Percentiles rank a stretch among this genome's conserved stretches.
phyloP scores from a whole-genome alignment of 805 yeast genomes.

The Ogataea naganishii region DNA sequence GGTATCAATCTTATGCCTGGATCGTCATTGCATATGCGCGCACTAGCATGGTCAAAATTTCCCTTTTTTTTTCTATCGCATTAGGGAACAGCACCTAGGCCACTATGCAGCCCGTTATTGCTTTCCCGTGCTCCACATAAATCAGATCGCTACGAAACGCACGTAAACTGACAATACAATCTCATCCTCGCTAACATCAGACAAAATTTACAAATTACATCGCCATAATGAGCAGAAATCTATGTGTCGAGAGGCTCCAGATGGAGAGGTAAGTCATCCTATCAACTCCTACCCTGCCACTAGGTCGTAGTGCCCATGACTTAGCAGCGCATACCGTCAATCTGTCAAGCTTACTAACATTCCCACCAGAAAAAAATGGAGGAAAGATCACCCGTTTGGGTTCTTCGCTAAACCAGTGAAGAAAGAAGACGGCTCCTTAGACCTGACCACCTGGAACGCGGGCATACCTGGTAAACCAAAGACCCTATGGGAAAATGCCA shows the following conservation, averaged over 20 bases:
- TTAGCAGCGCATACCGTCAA: neutral
- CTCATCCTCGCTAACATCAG: too few relatives aligned
- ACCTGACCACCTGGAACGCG: slow-evolving; percentile 83
- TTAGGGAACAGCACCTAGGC: too few relatives aligned
- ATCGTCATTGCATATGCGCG: too few relatives aligned
- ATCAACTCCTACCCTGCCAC: neutral
- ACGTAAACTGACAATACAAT: too few relatives aligned
- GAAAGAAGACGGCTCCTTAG: slow-evolving; percentile 72
- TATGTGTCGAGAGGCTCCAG: slow-evolving; percentile 77
- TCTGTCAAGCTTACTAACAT: slow-evolving; percentile 1
- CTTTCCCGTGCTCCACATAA: too few relatives aligned
- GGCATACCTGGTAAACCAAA: slow-evolving; percentile 91
- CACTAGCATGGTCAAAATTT: too few relatives aligned
- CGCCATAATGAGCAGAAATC: too few relatives aligned
- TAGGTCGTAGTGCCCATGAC: neutral
- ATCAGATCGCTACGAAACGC: too few relatives aligned
- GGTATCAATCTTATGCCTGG: too few relatives aligned
- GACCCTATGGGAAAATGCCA: slow-evolving; percentile 88
- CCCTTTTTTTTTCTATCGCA: too few relatives aligned
- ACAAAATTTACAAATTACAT: too few relatives aligned
- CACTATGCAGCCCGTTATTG: too few relatives aligned
- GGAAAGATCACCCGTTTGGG: slow-evolving; percentile 97
- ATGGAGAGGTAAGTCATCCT: slow-evolving; percentile 56
- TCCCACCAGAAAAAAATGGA: slow-evolving; percentile 76
- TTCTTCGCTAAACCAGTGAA: slow-evolving; percentile 88